Conservation (phyloP, 352 stramenopile genomes). For the Phytophthora multivora region DNA sequence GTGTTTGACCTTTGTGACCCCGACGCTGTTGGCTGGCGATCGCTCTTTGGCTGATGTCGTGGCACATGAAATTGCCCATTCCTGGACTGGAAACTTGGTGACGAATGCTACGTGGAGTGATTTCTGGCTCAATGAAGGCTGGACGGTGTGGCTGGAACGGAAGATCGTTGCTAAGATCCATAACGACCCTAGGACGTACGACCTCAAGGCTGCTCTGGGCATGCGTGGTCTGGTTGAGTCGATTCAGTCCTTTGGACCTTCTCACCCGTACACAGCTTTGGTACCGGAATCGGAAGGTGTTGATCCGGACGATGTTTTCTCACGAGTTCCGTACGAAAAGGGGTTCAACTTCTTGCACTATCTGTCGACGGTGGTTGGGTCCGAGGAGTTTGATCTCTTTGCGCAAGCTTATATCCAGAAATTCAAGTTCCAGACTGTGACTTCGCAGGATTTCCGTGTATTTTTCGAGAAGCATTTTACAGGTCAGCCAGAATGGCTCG, state of each 20-base stretch:
- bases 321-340: constrained; percentile 96
- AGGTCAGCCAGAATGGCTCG: constrained; percentile 34
- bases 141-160: constrained; percentile 96
- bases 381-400: constrained; percentile 71
- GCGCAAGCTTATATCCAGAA: constrained; percentile 90
- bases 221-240: constrained; percentile 42
- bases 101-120: constrained; percentile 96
- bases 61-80: constrained; percentile 96
- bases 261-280: constrained; percentile 87
- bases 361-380: constrained; percentile 65
- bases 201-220: constrained; percentile 54
- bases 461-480: constrained; percentile 83
- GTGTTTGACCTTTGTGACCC: constrained; percentile 96
- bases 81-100: constrained; percentile 97
- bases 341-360: constrained; percentile 77
- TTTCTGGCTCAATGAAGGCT: constrained; percentile 99
- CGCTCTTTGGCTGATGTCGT: constrained; percentile 95
- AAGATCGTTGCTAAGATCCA: constrained; percentile 91
- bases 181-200: constrained; percentile 46
- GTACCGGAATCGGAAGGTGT: constrained; percentile 80
- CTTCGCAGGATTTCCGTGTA: constrained; percentile 70
- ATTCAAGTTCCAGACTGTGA: constrained; percentile 90
- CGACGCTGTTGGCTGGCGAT: constrained; percentile 94
- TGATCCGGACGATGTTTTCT: constrained; percentile 97
- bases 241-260: constrained; percentile 50